phyloP scores from a whole-genome alignment of 768 basidiomycete genomes.

The Filobasidium floriforme region DNA sequence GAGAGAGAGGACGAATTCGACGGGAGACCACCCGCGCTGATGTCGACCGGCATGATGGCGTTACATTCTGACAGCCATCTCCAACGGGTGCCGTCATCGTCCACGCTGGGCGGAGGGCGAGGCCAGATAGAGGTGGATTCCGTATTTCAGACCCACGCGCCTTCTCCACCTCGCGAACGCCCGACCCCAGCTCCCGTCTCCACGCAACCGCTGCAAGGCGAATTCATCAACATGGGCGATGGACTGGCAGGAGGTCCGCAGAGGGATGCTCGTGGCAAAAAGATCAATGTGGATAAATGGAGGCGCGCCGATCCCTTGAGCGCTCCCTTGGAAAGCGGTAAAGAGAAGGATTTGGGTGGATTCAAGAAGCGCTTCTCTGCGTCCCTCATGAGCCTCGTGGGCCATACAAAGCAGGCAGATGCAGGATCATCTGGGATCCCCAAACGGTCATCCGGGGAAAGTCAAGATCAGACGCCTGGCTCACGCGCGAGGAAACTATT shows the following conservation, averaged over 20 bases:
- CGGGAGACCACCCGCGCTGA: no score
- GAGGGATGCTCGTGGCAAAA: slow-evolving; percentile 2
- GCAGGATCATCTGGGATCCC: background rate
- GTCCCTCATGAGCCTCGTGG: slow-evolving; percentile 4
- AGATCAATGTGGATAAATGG: slow-evolving; percentile 9
- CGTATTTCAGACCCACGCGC: background rate
- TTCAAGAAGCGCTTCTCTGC: background rate
- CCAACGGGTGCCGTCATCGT: background rate
- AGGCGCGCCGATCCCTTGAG: slow-evolving; percentile 4
- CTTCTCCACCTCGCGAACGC: background rate
- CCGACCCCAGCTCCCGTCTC: background rate
- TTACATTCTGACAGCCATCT: no score
- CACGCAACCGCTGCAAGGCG: background rate
- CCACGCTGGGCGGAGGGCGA: background rate
- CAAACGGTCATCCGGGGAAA: background rate
- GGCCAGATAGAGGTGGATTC: background rate
- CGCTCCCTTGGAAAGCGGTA: background rate
- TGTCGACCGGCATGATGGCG: no score
- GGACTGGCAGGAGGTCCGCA: slow-evolving; percentile 12
- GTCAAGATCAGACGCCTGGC: background rate
- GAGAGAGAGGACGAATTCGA: no score
- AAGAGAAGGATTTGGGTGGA: background rate
- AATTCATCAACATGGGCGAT: slow-evolving; percentile 10
- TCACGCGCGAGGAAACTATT: background rate
- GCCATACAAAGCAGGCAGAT: background rate